Evolutionary conservation across 140 eudicot species (phyloP).

Genomic region (Flaveria floridana): DNA sequence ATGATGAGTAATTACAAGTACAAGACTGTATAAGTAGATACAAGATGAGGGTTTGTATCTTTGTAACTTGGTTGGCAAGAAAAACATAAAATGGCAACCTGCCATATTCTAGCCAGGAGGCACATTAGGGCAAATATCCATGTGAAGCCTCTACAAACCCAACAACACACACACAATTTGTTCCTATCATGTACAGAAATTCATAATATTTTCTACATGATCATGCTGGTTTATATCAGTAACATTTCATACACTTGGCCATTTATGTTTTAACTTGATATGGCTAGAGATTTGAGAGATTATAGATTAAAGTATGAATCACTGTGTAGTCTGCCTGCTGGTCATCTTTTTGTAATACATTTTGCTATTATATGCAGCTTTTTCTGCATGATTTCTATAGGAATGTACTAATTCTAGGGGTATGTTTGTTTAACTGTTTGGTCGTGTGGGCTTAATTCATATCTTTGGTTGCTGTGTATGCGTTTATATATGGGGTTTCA

Average conservation of each 20-base stretch:
- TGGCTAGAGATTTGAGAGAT: slow-evolving; percentile 1
- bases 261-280: neutral
- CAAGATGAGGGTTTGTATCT: too few species aligned
- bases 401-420: slow-evolving; percentile 13
- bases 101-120: too few species aligned
- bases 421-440: neutral
- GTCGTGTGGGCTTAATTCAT: neutral
- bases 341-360: neutral
- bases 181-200: slow-evolving; percentile 2
- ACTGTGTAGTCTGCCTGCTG: neutral
- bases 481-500: neutral
- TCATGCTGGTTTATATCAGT: neutral
- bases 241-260: neutral
- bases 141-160: too few species aligned
- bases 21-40: too few species aligned
- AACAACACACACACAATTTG: neutral
- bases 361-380: slow-evolving; percentile 4
- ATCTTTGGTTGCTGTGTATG: neutral
- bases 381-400: slow-evolving; percentile 10
- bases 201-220: neutral
- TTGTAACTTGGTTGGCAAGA: too few species aligned
- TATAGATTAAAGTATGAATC: neutral
- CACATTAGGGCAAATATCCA: too few species aligned
- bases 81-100: too few species aligned
- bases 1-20: too few species aligned